Evolutionary conservation across 139 green algal species (phyloP).

Genomic region (Tetraselmis chui): DNA sequence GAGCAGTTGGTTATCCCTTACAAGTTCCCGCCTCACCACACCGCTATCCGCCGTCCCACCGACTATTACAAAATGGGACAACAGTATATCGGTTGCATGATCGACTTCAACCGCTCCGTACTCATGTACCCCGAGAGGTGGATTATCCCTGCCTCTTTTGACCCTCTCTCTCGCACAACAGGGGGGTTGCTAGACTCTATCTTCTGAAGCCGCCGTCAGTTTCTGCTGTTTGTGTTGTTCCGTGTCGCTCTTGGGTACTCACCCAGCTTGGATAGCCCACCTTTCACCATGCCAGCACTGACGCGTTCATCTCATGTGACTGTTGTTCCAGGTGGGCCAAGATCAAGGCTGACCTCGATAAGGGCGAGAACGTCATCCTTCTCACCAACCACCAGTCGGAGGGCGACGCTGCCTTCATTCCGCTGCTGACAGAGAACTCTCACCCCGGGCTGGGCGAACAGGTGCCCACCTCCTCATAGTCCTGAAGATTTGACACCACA

Average conservation of each 20-base stretch:
- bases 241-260: background rate
- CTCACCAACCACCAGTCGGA: constrained; percentile 98
- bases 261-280: background rate
- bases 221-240: constrained; percentile 20
- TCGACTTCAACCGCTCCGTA: constrained; percentile 83
- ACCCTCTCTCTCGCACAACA: background rate
- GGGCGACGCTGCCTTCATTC: constrained; percentile 92
- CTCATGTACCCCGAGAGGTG: constrained; percentile 60
- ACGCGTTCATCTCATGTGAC: constrained; percentile 2
- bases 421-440: constrained; percentile 79
- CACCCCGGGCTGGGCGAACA: constrained; percentile 74
- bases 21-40: constrained; percentile 86
- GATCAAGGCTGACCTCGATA: constrained; percentile 13
- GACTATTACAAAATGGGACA: constrained; percentile 96
- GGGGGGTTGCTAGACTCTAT: constrained; percentile 31
- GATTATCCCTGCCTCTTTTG: background rate
- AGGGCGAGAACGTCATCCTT: constrained; percentile 88
- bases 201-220: constrained; percentile 46
- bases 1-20: constrained; percentile 53
- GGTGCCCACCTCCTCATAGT: no score
- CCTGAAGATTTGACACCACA: no score
- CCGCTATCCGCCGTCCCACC: constrained; percentile 75
- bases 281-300: background rate
- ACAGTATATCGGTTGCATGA: constrained; percentile 79
- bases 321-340: background rate